Evolutionary conservation across 1,139 yeast genomes (phyloP), one percentile per base, ranked within the genome.

Genomic region (Geotrichum citri-aurantii): DNA sequence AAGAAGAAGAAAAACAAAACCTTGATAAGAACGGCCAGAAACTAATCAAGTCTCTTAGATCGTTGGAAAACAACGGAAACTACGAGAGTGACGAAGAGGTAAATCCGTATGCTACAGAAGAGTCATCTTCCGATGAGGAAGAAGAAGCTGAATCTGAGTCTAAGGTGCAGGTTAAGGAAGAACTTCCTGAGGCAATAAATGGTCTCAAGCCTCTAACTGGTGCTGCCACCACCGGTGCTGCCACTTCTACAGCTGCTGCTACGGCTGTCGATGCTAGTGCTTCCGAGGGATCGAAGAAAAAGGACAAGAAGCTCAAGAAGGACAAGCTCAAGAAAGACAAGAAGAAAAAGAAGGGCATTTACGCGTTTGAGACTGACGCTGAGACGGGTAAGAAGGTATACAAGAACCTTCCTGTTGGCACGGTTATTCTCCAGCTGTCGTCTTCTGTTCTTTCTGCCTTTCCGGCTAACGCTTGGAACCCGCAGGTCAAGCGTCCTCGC

Each of bases 21-120:
- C 89, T 91, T 55, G 97, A 92, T 73, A 91, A 89, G 70, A 97
- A 90, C 71, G 98, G 98, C 63, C 85, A 85, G 68, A 86, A 87
- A 68, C 81, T 93, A 63, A 83, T 91, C 66, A 88, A 88, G 71
- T 92, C 93, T 2, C 79, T 93, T 68, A 84, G 88, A 64, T 86
- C 90, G 66, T 83, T 95, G 52, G 99, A 93, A 71, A 86, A 91
- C 73, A 86, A 86, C 65, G 95, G 91, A 47, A 86, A 88, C 61
- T 93, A 93, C 72, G 97, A 93, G 60, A 84, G 93, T 57, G 97
- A 91, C 65, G 95, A 90, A 56, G 91, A 85, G 48, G 77, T 79
- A 48, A 89, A 90, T 69, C 97, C 97, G 40, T 91, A 90, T 68
- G 77, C 88, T 29, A 84, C 93, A 0, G 83, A 83, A 48, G 81